A percentile compares a stretch with the other conserved stretches of the same genome.
Conservation (phyloP, 1,139 yeast genomes). For the Suhomyces panamericanus region DNA sequence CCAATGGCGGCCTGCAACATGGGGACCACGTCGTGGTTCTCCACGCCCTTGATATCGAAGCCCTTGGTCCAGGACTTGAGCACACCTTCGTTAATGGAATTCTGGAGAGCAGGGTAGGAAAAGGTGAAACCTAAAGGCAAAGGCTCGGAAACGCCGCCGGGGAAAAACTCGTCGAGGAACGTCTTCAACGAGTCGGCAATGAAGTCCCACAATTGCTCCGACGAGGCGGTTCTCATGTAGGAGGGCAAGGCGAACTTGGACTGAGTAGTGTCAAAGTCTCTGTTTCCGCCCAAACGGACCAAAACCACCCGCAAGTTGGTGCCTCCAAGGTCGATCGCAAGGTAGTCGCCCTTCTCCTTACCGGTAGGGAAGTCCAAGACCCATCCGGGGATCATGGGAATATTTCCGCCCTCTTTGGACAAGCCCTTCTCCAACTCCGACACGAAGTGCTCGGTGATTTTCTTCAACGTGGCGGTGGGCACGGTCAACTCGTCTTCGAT, state of each 20-base stretch:
- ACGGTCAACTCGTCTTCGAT: slow-evolving; percentile 69
- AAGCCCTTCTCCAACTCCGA: slow-evolving; percentile 78
- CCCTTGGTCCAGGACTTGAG: slow-evolving; percentile 99
- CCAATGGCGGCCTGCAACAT: slow-evolving; percentile 77
- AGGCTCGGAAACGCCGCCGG: slow-evolving; percentile 52
- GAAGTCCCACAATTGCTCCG: slow-evolving; percentile 79
- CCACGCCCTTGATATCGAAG: slow-evolving; percentile 89
- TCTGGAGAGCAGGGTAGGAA: slow-evolving; percentile 88
- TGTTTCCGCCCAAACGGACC: slow-evolving; percentile 75
- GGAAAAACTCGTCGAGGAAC: slow-evolving; percentile 61
- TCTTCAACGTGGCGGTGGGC: slow-evolving; percentile 55
- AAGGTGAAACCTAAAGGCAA: slow-evolving; percentile 94
- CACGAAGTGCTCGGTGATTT: slow-evolving; percentile 62
- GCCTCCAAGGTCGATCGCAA: slow-evolving; percentile 96
- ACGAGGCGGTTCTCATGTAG: slow-evolving; percentile 71
- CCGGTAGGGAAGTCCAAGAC: slow-evolving; percentile 94
- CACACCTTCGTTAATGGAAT: slow-evolving; percentile 78
- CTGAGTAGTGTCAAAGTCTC: slow-evolving; percentile 79
- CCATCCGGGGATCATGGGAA: slow-evolving; percentile 98
- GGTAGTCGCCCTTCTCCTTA: slow-evolving; percentile 79
- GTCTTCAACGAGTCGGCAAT: slow-evolving; percentile 77
- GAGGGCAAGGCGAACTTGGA: slow-evolving; percentile 78
- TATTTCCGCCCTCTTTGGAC: slow-evolving; percentile 73
- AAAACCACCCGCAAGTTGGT: slow-evolving; percentile 89
- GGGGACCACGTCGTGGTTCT: slow-evolving; percentile 93